A percentile compares a stretch with the other conserved stretches of the same genome.
Conservation (phyloP, 306 rosid species). For the Vicia sativa region DNA sequence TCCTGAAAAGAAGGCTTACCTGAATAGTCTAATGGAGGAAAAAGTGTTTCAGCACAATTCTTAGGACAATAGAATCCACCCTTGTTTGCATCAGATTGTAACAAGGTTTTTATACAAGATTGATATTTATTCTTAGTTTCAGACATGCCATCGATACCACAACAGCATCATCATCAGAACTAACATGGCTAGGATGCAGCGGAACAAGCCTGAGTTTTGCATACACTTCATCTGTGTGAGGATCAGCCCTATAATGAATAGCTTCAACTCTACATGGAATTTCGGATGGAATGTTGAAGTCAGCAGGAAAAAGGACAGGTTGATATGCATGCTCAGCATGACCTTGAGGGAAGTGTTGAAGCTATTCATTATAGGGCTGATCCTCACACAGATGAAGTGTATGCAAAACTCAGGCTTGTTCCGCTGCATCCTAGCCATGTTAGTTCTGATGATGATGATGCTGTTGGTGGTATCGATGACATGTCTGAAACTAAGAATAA, state of each 20-base stretch:
- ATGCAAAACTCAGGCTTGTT: constrained; percentile 53
- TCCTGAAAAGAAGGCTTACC: constrained; percentile 76
- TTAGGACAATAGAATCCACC: constrained; percentile 87
- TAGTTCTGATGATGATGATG: constrained; percentile 49
- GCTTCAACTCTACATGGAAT: constrained; percentile 59
- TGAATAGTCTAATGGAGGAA: constrained; percentile 72
- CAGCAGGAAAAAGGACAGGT: constrained; percentile 56
- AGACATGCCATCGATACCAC: constrained; percentile 45
- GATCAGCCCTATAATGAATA: constrained; percentile 76
- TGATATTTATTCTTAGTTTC: constrained; percentile 59
- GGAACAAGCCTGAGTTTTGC: constrained; percentile 62
- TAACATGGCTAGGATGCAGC: constrained; percentile 28
- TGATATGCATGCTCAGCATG: constrained; percentile 80
- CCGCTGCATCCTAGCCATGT: constrained; percentile 44
- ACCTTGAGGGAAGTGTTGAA: constrained; percentile 66
- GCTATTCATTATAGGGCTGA: constrained; percentile 75
- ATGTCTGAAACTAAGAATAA: constrained; percentile 56
- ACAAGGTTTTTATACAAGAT: constrained; percentile 71
- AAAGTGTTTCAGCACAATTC: constrained; percentile 76
- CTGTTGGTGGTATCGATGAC: constrained; percentile 43
- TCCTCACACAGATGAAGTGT: constrained; percentile 77
- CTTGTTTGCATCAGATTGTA: constrained; percentile 64
- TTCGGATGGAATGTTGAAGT: constrained; percentile 51
- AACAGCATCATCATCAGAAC: constrained; percentile 48
- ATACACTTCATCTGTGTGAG: constrained; percentile 75